Conservation (phyloP, 2,329 filamentous ascomycete species). For the Hypoxylon sp. region DNA sequence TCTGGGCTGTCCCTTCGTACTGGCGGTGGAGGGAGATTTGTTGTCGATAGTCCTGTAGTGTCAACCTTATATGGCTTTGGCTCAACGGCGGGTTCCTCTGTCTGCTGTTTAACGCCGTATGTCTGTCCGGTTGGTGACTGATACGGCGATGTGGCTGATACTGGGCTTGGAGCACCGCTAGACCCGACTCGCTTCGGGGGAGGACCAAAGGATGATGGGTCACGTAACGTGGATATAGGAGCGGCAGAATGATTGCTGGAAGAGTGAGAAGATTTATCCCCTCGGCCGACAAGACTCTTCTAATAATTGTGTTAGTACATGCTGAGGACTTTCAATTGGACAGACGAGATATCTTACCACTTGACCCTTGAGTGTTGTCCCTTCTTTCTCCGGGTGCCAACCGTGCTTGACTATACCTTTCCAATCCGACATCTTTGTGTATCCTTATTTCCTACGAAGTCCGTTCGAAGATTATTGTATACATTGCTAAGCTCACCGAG, state of each 20-base stretch:
- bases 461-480: conserved; percentile 6
- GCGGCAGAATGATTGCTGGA: conserved; percentile 57
- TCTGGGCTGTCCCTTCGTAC: conserved; percentile 62
- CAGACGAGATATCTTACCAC: conserved; percentile 58
- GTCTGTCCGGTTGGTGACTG: conserved; percentile 28
- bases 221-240: conserved; percentile 78
- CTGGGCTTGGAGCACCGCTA: conserved; percentile 5
- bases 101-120: conserved; percentile 43
- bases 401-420: conserved; percentile 65
- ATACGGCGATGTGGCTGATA: conserved; percentile 16
- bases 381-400: conserved; percentile 65
- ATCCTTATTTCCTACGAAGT: conserved; percentile 5
- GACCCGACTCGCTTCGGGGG: conserved; percentile 74
- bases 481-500: conserved; percentile 2
- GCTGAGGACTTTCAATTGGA: conserved; percentile 9
- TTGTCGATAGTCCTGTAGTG: conserved; percentile 78
- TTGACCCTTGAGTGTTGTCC: conserved; percentile 58
- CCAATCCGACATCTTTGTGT: conserved; percentile 59
- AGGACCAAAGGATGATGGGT: conserved; percentile 82
- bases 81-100: conserved; percentile 62
- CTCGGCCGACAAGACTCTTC: conserved; percentile 62
- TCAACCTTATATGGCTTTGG: conserved; percentile 72
- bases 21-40: conserved; percentile 79
- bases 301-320: conserved; percentile 47
- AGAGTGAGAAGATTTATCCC: conserved; percentile 45